These are phyloP conservation scores for Aspergillus brasiliensis DNA, from an alignment of 2,329 filamentous ascomycete genomes.

Conservation along the genomic window DNA sequence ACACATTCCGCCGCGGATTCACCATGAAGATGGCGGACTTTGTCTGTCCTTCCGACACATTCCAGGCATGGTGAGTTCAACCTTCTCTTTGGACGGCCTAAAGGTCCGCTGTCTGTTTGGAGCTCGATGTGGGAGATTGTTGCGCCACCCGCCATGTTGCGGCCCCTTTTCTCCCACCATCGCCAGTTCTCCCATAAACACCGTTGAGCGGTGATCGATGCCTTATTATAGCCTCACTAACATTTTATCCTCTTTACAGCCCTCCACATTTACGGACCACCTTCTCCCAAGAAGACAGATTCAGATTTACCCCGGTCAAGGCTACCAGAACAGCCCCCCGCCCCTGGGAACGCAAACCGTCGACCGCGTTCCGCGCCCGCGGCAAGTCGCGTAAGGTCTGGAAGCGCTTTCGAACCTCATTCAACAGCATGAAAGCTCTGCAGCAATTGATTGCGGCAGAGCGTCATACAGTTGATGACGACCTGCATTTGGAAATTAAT, in stretches of 20 bases:
- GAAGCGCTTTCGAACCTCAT: slow-evolving; percentile 46
- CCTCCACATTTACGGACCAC: background rate
- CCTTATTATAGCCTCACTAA: background rate
- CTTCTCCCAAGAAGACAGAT: slow-evolving; percentile 26
- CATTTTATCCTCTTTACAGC: background rate
- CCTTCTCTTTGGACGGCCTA: background rate
- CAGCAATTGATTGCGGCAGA: slow-evolving; percentile 26
- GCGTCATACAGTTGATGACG: slow-evolving; percentile 21
- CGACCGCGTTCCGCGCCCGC: slow-evolving; percentile 42
- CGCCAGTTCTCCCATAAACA: background rate
- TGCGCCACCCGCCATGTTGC: background rate
- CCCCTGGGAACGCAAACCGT: slow-evolving; percentile 49
- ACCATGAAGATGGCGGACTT: slow-evolving; percentile 9
- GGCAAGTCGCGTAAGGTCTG: slow-evolving; percentile 48
- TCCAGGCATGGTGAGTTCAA: slow-evolving; percentile 1
- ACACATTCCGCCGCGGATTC: slow-evolving; percentile 3
- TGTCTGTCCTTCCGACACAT: slow-evolving; percentile 7
- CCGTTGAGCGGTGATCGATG: background rate
- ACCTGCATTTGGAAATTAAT: slow-evolving; percentile 39
- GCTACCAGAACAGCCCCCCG: slow-evolving; percentile 38
- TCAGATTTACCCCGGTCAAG: slow-evolving; percentile 47
- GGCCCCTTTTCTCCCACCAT: background rate
- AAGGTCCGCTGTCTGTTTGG: background rate
- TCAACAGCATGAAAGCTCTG: slow-evolving; percentile 36
- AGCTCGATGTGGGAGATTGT: background rate